Evolutionary conservation across 305 asterid genomes (phyloP).

Genomic region (Plantago coronopus): DNA sequence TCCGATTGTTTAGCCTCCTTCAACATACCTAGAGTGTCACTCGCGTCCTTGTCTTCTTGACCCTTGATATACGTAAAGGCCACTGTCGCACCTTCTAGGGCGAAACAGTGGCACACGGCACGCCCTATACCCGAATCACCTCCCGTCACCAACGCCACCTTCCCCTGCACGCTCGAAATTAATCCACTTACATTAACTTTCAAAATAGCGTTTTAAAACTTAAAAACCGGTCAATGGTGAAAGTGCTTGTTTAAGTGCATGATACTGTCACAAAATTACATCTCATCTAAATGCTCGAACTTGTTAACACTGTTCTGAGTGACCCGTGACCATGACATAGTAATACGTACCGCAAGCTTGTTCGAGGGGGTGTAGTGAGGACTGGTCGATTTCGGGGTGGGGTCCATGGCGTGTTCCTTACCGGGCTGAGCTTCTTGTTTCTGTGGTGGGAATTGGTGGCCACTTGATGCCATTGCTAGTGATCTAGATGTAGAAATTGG

Average conservation of each 20-base stretch:
- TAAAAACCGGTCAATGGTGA: no score
- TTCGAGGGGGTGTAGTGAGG: conserved; percentile 49
- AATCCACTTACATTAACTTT: no score
- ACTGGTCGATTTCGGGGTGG: conserved; percentile 37
- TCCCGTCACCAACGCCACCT: conserved; percentile 35
- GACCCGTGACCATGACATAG: no score
- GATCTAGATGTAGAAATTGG: not conserved
- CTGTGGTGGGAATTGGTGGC: conserved; percentile 54
- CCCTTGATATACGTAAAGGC: conserved; percentile 32
- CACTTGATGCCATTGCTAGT: conserved; percentile 46
- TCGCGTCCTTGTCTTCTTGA: conserved; percentile 34
- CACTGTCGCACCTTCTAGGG: conserved; percentile 32
- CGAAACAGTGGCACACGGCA: conserved; percentile 27
- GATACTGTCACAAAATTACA: no score
- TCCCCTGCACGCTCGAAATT: conserved; percentile 19
- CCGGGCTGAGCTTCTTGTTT: conserved; percentile 69
- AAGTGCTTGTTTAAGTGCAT: no score
- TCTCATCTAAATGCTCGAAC: no score
- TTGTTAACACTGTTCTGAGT: no score
- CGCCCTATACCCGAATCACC: conserved; percentile 40
- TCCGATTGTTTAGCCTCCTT: not conserved
- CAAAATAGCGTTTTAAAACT: no score
- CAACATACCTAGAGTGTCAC: conserved; percentile 20
- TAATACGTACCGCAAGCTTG: conserved; percentile 45
- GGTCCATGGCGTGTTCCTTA: conserved; percentile 68